Conservation (phyloP, 352 stramenopile genomes). For the Phytophthora nicotianae region DNA sequence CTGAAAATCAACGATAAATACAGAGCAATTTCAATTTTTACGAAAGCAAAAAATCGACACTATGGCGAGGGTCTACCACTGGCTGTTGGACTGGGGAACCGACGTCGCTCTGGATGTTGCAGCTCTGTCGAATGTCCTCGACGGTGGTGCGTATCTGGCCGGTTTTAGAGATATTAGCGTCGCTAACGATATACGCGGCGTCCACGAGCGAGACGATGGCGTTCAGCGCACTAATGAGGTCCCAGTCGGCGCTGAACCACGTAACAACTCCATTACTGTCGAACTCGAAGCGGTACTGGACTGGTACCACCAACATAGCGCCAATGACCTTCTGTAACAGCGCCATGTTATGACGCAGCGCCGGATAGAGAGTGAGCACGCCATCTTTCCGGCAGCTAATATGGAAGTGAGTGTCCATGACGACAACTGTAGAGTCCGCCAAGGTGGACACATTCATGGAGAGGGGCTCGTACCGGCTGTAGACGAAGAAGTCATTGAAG, state of each 20-base stretch:
- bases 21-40: slow-evolving; percentile 26
- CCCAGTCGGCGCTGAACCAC: slow-evolving; percentile 66
- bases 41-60: slow-evolving; percentile 50
- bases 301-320: slow-evolving; percentile 40
- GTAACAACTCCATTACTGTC: slow-evolving; percentile 42
- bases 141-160: slow-evolving; percentile 50
- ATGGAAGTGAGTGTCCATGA: slow-evolving; percentile 46
- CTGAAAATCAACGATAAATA: slow-evolving; percentile 31
- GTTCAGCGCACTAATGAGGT: slow-evolving; percentile 54
- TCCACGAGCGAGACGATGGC: slow-evolving; percentile 52
- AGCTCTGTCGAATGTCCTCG: slow-evolving; percentile 22
- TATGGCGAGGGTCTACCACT: slow-evolving; percentile 32
- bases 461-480: slow-evolving; percentile 39
- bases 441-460: slow-evolving; percentile 39
- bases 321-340: slow-evolving; percentile 58
- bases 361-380: slow-evolving; percentile 50
- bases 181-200: slow-evolving; percentile 45
- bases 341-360: slow-evolving; percentile 42
- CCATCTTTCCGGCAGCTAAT: slow-evolving; percentile 48
- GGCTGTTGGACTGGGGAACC: slow-evolving; percentile 1
- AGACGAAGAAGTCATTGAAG: slow-evolving; percentile 48
- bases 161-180: slow-evolving; percentile 59
- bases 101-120: slow-evolving; percentile 6
- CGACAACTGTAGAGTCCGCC: slow-evolving; percentile 51
- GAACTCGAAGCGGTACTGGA: slow-evolving; percentile 65